phyloP scores from a whole-genome alignment of 1,284 basidiomycete species.

The Heliocybe sulcata region DNA sequence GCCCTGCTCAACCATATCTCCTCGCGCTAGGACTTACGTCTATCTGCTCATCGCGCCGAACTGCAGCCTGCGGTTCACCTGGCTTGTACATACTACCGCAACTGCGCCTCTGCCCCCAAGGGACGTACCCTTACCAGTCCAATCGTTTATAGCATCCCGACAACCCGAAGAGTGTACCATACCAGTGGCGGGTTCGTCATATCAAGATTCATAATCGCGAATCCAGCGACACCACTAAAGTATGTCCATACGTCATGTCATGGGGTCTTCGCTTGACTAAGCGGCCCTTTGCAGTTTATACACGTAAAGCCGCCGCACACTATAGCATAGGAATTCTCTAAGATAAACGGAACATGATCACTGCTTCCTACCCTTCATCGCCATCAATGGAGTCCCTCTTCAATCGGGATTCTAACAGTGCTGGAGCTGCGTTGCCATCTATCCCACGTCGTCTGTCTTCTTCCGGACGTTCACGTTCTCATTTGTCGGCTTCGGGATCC shows the following conservation, averaged over 20 bases:
- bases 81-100: neutral
- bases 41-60: neutral
- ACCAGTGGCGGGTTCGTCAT: neutral
- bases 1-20: neutral
- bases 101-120: neutral
- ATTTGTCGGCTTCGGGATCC: conserved; percentile 7
- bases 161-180: neutral
- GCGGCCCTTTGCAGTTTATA: neutral
- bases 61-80: neutral
- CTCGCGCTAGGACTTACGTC: neutral
- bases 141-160: neutral
- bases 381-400: conserved; percentile 28
- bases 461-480: conserved; percentile 8
- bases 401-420: conserved; percentile 40
- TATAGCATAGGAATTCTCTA: neutral
- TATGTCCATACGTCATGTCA: neutral
- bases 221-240: neutral
- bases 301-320: neutral
- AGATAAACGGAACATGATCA: conserved; percentile 15
- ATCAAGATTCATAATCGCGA: neutral
- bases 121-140: neutral
- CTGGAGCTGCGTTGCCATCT: conserved; percentile 46
- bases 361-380: conserved; percentile 21
- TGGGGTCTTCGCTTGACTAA: neutral
- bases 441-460: conserved; percentile 40